Evolutionary conservation across 2,329 filamentous ascomycete genomes (phyloP), one percentile per base, ranked within the genome.

Genomic region (Colletotrichum spaethianum): DNA sequence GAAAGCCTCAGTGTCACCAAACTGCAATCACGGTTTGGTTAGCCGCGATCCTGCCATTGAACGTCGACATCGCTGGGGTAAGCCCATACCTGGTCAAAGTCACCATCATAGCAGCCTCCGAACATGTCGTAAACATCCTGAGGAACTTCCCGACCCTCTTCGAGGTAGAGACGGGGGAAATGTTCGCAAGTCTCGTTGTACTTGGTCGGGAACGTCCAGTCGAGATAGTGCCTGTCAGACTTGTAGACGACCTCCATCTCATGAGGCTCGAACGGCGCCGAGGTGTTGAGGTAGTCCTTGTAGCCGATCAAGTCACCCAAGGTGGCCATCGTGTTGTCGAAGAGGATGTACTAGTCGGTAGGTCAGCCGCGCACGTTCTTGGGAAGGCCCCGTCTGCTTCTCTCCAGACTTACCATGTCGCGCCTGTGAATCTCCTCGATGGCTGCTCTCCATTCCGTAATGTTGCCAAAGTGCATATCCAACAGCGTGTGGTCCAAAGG

Each of bases 271-370:
- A 90, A 92, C 0, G 89, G 88, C 0, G 90, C 86, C 28, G 88
- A 89, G 3, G 78, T 80, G 76, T 92, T 92, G 73, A 90, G 80
- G 75, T 86, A 89, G 1, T 89, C 89, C 68, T 91, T 82, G 78
- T 91, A 92, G 7, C 88, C 89, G 73, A 92, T 86, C 62, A 92
- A 82, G 75, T 92, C 89, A 63, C 88, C 87, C 86, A 92, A 84
- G 2, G 90, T 93, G 56, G 89, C 86, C 77, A 92, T 86, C 1
- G 91, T 92, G 76, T 92, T 92, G 77, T 92, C 91, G 71, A 92
- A 81, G 40, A 93, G 82, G 44, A 92, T 88, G 81, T 91, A 92
- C 90, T 91, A 92, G 11, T 87, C 88, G 71, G 91, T 84, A 60
- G 81, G 75, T 92, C 89, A 65, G 88, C 86, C 86, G 92, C 85